phyloP scores from a whole-genome alignment of 345 rosid genomes.

The Populus pruinosa region DNA sequence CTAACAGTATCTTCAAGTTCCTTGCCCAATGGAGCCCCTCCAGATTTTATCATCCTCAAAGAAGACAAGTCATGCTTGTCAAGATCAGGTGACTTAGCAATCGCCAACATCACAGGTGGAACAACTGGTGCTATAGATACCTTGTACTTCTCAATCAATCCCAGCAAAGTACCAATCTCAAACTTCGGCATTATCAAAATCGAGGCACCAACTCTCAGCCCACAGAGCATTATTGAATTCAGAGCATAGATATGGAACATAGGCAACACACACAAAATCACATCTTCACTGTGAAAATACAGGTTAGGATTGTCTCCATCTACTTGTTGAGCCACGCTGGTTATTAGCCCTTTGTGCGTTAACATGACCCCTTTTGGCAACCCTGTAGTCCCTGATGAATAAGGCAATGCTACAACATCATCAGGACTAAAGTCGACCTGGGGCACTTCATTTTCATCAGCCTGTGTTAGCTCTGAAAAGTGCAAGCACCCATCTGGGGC shows the following conservation, averaged over 20 bases:
- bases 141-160: slow-evolving; percentile 57
- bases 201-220: slow-evolving; percentile 77
- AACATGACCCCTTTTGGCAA: slow-evolving; percentile 95
- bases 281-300: slow-evolving; percentile 62
- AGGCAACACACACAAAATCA: slow-evolving; percentile 68
- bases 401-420: slow-evolving; percentile 85
- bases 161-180: slow-evolving; percentile 49
- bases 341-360: slow-evolving; percentile 72
- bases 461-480: slow-evolving; percentile 55
- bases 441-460: slow-evolving; percentile 39
- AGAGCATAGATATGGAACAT: slow-evolving; percentile 81
- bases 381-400: slow-evolving; percentile 94
- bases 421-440: slow-evolving; percentile 39
- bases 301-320: slow-evolving; percentile 93
- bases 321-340: slow-evolving; percentile 89
- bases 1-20: slow-evolving; percentile 78
- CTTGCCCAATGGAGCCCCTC: slow-evolving; percentile 88
- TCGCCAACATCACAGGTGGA: slow-evolving; percentile 76
- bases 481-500: slow-evolving; percentile 53
- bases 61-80: slow-evolving; percentile 70
- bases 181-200: slow-evolving; percentile 82
- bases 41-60: slow-evolving; percentile 66
- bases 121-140: slow-evolving; percentile 71
- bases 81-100: slow-evolving; percentile 61
- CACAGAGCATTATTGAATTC: slow-evolving; percentile 74